phyloP scores from a whole-genome alignment of 345 rosid genomes.

The Passiflora organensis region DNA sequence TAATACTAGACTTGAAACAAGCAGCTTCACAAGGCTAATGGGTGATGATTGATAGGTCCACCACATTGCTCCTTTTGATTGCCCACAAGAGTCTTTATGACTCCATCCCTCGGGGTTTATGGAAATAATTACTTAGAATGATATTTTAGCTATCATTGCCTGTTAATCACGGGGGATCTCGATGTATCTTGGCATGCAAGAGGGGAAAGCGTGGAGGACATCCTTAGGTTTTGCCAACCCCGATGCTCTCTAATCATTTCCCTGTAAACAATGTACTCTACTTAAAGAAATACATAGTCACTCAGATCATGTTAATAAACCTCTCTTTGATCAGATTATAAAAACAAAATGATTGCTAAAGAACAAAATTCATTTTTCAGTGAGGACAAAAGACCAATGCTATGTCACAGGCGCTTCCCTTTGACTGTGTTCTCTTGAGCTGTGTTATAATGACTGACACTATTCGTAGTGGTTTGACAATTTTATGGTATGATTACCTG shows the following conservation, averaged over 20 bases:
- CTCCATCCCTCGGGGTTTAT: constrained; percentile 14
- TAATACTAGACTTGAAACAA: not conserved
- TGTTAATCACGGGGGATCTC: constrained; percentile 20
- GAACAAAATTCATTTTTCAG: not conserved
- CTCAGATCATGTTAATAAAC: not conserved
- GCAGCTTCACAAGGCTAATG: constrained; percentile 11
- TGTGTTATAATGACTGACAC: constrained; percentile 8
- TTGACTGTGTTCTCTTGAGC: not conserved
- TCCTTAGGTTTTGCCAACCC: not conserved
- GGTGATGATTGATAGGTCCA: constrained; percentile 31
- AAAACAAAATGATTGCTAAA: not conserved
- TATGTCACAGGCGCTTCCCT: constrained; percentile 21
- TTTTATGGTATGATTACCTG: constrained; percentile 2
- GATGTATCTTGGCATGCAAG: constrained; percentile 27
- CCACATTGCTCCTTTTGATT: constrained; percentile 22
- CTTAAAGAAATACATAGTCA: not conserved
- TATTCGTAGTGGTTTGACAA: constrained; percentile 16
- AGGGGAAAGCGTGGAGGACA: not conserved
- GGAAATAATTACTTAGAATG: constrained; percentile 18
- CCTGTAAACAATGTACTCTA: not conserved
- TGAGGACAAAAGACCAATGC: constrained; percentile 25
- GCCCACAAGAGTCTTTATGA: constrained; percentile 10
- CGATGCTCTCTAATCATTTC: not conserved
- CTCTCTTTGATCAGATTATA: not conserved
- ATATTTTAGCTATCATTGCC: constrained; percentile 20